phyloP scores from a whole-genome alignment of 2,329 filamentous ascomycete species.

The Cercospora janseana region DNA sequence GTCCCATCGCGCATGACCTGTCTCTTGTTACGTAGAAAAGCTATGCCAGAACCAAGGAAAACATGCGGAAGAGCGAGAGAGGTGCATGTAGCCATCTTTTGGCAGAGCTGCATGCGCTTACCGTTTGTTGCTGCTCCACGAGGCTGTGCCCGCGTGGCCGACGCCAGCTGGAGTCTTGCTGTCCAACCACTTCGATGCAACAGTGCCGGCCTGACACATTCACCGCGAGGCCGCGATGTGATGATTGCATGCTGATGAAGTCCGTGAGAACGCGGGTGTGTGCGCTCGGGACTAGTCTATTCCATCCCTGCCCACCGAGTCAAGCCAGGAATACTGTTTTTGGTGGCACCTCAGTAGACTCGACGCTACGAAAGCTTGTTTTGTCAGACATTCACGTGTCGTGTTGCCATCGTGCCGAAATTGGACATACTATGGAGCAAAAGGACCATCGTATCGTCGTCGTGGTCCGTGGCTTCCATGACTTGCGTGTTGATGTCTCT shows the following conservation, averaged over 20 bases:
- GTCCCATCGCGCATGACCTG: slow-evolving; percentile 5
- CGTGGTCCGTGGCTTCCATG: no score
- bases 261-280: no score
- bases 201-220: no score
- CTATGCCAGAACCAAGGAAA: neutral
- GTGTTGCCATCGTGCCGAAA: no score
- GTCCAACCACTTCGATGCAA: no score
- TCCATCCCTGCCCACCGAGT: neutral
- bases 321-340: neutral
- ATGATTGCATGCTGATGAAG: no score
- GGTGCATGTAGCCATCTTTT: neutral
- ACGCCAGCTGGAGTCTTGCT: neutral
- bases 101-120: neutral
- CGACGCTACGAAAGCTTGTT: slow-evolving; percentile 1
- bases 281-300: no score
- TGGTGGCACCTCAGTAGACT: neutral
- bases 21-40: neutral
- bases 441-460: no score
- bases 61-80: slow-evolving; percentile 2
- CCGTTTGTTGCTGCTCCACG: slow-evolving; percentile 4
- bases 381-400: no score
- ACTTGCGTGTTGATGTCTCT: neutral
- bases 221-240: no score
- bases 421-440: no score
- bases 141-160: neutral